Evolutionary conservation across 1,139 yeast genomes (phyloP), one percentile per base, ranked within the genome.

Genomic region (Yamadazyma trypodendri): DNA sequence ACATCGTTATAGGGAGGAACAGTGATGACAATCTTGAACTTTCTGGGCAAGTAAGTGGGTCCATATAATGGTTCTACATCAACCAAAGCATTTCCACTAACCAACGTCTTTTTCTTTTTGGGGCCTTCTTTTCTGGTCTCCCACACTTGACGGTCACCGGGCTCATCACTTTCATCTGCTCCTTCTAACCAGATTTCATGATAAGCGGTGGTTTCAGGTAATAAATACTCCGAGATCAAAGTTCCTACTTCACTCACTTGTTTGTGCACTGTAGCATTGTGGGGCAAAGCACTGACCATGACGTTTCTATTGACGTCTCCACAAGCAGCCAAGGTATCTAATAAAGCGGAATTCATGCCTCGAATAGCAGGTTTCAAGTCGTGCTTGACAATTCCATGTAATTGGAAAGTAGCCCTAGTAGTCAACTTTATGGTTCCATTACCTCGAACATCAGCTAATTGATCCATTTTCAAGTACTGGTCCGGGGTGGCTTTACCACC

Each of bases 241-340:
- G 78, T 56, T 28, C 95, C 89, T 38, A 76, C 63, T 13, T 72
- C 69, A 31, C 83, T 73, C 48, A 90, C 75, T 64, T 89, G 94
- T 27, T 70, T 65, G 60, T 90, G 97, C 39, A 90, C 75, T 56
- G 81, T 81, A 35, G 92, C 86, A 57, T 88, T 88, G 33, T 77
- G 77, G 17, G 97, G 97, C 35, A 88, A 72, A 10, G 96, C 96
- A 44, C 94, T 79, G 40, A 87, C 75, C 82, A 90, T 90, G 35
- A 90, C 97, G 59, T 90, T 90, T 77, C 97, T 85, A 67, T 88
- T 87, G 31, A 90, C 97, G 68, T 92, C 98, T 72, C 98, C 98
- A 74, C 97, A 90, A 2, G 97, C 98, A 45, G 96, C 97, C 43
- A 92, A 77, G 11, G 97, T 90, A 58, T 92, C 97, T 81, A 92